Evolutionary conservation across 805 yeast genomes (phyloP).

Genomic region (Metschnikowia lachancei): DNA sequence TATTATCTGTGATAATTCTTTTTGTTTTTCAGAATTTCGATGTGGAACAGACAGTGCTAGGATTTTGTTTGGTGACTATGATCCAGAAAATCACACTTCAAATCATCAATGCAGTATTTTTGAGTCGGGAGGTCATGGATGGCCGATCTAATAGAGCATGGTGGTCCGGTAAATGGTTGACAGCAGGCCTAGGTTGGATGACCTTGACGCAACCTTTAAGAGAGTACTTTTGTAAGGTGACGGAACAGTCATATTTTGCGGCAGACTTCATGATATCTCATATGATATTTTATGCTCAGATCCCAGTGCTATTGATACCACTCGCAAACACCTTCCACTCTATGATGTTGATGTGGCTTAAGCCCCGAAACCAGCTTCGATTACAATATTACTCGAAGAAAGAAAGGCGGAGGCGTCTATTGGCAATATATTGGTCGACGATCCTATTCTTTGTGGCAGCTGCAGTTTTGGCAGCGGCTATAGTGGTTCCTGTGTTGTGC

Average conservation of each 20-base stretch:
- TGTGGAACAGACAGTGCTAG: slow-evolving; percentile 56
- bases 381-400: slow-evolving; percentile 44
- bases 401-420: slow-evolving; percentile 28
- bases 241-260: slow-evolving; percentile 67
- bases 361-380: slow-evolving; percentile 51
- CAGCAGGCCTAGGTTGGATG: slow-evolving; percentile 60
- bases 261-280: slow-evolving; percentile 64
- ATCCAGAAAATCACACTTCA: slow-evolving; percentile 60
- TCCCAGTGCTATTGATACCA: slow-evolving; percentile 62
- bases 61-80: slow-evolving; percentile 54
- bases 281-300: slow-evolving; percentile 51
- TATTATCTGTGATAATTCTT: slow-evolving; percentile 51
- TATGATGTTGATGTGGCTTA: slow-evolving; percentile 63
- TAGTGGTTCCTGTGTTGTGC: slow-evolving; percentile 10
- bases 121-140: slow-evolving; percentile 62
- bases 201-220: slow-evolving; percentile 61
- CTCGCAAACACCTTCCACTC: slow-evolving; percentile 67
- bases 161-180: slow-evolving; percentile 70
- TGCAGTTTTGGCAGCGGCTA: slow-evolving; percentile 5
- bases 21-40: slow-evolving; percentile 70
- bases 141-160: slow-evolving; percentile 59
- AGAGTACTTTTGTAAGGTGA: slow-evolving; percentile 59
- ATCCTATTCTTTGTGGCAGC: slow-evolving; percentile 4
- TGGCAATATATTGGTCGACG: slow-evolving; percentile 6
- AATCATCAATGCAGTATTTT: slow-evolving; percentile 44